These are phyloP conservation scores for Yarrowia divulgata DNA, from an alignment of 805 yeast genomes.

Conservation along the genomic window DNA sequence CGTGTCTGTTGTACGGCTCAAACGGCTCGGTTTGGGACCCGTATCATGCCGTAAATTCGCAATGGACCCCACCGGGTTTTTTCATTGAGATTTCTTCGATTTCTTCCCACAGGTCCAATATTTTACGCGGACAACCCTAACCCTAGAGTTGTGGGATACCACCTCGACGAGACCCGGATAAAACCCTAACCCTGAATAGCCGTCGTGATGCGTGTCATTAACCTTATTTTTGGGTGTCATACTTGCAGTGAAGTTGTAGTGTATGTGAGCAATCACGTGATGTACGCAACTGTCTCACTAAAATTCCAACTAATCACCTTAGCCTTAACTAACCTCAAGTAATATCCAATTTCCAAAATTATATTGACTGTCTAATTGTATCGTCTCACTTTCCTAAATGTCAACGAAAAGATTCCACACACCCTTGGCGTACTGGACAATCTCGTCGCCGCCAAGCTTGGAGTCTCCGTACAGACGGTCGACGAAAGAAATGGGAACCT, in stretches of 20 bases:
- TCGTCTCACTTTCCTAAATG: constrained; percentile 52
- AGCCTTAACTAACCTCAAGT: neutral
- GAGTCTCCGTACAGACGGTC: constrained; percentile 81
- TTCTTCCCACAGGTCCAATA: constrained; percentile 2
- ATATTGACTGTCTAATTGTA: neutral
- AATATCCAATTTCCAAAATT: neutral
- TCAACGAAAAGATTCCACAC: constrained; percentile 72
- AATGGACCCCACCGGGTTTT: constrained; percentile 17
- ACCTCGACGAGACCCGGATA: neutral
- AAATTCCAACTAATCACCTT: too few relatives aligned
- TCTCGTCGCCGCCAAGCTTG: constrained; percentile 82
- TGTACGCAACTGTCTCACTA: too few relatives aligned
- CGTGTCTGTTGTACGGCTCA: neutral
- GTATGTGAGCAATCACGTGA: neutral
- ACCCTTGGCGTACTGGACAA: constrained; percentile 77
- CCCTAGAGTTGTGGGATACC: neutral
- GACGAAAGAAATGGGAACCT: constrained; percentile 79
- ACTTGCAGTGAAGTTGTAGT: neutral
- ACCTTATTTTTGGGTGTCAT: neutral
- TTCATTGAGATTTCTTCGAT: neutral
- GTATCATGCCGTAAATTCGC: constrained; percentile 2
- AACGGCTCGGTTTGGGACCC: constrained; percentile 8
- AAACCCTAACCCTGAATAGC: constrained; percentile 7
- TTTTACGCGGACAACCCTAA: constrained; percentile 6
- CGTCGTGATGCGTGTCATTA: constrained; percentile 28